Conservation (phyloP, 192 early-diverging fungal species). For the Chytriomyces sp. region DNA sequence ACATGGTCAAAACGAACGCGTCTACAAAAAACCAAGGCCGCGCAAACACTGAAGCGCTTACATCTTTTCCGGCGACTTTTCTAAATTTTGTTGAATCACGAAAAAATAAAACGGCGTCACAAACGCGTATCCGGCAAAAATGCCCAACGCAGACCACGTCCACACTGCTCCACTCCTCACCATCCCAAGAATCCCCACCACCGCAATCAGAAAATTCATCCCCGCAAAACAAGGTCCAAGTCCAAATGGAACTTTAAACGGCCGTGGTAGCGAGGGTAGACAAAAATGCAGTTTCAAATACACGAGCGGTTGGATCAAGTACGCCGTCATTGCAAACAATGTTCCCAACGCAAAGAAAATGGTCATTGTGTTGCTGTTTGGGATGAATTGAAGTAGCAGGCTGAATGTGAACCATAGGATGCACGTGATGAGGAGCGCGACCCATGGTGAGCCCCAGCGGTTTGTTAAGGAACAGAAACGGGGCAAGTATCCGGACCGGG, state of each 20-base stretch:
- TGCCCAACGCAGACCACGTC: background rate
- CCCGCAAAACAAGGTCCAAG: background rate
- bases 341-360: conserved; percentile 20
- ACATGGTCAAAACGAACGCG: no score
- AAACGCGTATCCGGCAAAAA: conserved; percentile 1
- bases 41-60: no score
- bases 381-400: conserved; percentile 13
- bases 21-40: no score
- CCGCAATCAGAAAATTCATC: conserved; percentile 6
- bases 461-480: conserved; percentile 12
- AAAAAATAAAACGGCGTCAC: conserved; percentile 21
- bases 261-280: conserved; percentile 9
- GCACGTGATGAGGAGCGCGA: background rate
- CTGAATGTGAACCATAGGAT: conserved; percentile 13
- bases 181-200: background rate
- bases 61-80: conserved; percentile 17
- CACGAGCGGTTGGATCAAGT: conserved; percentile 23
- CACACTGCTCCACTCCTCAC: background rate
- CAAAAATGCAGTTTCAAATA: background rate
- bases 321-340: conserved; percentile 22
- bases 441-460: conserved; percentile 18
- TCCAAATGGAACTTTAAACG: conserved; percentile 8
- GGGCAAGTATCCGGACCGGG: conserved; percentile 25
- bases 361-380: background rate
- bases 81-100: conserved; percentile 8